phyloP scores from a whole-genome alignment of 2,329 filamentous ascomycete species.

The Delphinella strobiligena region DNA sequence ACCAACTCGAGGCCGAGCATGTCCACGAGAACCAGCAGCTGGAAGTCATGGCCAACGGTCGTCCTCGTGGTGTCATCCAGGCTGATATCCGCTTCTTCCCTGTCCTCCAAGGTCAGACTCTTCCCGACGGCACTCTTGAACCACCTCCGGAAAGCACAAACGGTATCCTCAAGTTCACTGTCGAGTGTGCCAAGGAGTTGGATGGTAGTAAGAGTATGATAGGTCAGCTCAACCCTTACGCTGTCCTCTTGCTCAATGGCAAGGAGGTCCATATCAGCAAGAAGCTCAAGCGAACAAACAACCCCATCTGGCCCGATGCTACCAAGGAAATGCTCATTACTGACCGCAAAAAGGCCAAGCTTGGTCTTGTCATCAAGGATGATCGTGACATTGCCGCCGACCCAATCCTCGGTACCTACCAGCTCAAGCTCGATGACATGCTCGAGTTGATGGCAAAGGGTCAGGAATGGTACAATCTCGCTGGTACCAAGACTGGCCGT shows the following conservation, averaged over 20 bases:
- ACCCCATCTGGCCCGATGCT: constrained; percentile 88
- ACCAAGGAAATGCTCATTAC: constrained; percentile 92
- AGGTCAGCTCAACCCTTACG: constrained; percentile 84
- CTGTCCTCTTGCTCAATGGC: constrained; percentile 75
- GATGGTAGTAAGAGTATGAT: constrained; percentile 87
- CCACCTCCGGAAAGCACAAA: constrained; percentile 83
- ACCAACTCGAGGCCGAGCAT: constrained; percentile 63
- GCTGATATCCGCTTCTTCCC: constrained; percentile 92
- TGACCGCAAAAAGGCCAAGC: constrained; percentile 77
- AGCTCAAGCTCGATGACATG: constrained; percentile 92
- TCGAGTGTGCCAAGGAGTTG: constrained; percentile 93
- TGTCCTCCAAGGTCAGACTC: constrained; percentile 60
- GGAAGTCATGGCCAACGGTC: constrained; percentile 74
- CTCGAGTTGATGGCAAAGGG: constrained; percentile 82
- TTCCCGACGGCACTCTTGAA: constrained; percentile 64
- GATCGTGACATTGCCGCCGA: constrained; percentile 77
- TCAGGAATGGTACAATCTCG: constrained; percentile 89
- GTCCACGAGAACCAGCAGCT: constrained; percentile 76
- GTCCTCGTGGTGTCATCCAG: constrained; percentile 66
- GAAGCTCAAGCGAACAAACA: constrained; percentile 93
- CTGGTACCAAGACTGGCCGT: constrained; percentile 68
- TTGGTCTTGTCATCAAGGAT: constrained; percentile 90
- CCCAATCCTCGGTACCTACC: constrained; percentile 78
- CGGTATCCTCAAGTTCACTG: constrained; percentile 83
- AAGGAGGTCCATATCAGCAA: constrained; percentile 83